These are phyloP conservation scores for Rhizopus stolonifer DNA, from an alignment of 371 early-diverging fungal species.

Conservation along the genomic window DNA sequence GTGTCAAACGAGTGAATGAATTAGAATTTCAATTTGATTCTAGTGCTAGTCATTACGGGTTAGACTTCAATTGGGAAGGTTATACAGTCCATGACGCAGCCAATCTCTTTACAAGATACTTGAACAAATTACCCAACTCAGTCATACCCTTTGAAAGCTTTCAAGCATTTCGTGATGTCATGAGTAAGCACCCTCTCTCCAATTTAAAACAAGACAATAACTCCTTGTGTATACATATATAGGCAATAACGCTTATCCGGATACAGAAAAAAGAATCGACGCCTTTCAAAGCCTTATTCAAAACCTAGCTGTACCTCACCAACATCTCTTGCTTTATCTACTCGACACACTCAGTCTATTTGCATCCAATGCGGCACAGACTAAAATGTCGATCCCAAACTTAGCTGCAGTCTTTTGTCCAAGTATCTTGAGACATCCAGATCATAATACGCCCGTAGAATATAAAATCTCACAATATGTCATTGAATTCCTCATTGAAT, in stretches of 20 bases:
- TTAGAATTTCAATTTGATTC: slow-evolving; percentile 54
- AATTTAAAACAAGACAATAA: neutral
- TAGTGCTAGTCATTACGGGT: slow-evolving; percentile 48
- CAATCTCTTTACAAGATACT: slow-evolving; percentile 52
- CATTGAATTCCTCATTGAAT: slow-evolving; percentile 54
- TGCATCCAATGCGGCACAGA: slow-evolving; percentile 42
- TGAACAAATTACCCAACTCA: slow-evolving; percentile 55
- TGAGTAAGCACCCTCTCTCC: slow-evolving; percentile 36
- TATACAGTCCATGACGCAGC: slow-evolving; percentile 63
- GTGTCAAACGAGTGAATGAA: slow-evolving; percentile 50
- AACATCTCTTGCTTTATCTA: slow-evolving; percentile 56
- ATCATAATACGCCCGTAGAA: slow-evolving; percentile 54
- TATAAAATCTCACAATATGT: slow-evolving; percentile 58
- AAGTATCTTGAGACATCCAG: slow-evolving; percentile 54
- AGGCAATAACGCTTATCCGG: slow-evolving; percentile 24
- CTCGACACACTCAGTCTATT: slow-evolving; percentile 54
- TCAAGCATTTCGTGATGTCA: slow-evolving; percentile 48
- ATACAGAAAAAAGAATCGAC: slow-evolving; percentile 29
- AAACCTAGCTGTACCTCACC: slow-evolving; percentile 47
- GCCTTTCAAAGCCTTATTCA: slow-evolving; percentile 48
- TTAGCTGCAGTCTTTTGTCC: slow-evolving; percentile 61
- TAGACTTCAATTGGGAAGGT: slow-evolving; percentile 52
- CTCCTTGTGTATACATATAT: neutral
- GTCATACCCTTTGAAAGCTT: slow-evolving; percentile 53
- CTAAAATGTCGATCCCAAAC: slow-evolving; percentile 52